Conservation (phyloP, 768 basidiomycete species). For the Lactarius sanguifluus region DNA sequence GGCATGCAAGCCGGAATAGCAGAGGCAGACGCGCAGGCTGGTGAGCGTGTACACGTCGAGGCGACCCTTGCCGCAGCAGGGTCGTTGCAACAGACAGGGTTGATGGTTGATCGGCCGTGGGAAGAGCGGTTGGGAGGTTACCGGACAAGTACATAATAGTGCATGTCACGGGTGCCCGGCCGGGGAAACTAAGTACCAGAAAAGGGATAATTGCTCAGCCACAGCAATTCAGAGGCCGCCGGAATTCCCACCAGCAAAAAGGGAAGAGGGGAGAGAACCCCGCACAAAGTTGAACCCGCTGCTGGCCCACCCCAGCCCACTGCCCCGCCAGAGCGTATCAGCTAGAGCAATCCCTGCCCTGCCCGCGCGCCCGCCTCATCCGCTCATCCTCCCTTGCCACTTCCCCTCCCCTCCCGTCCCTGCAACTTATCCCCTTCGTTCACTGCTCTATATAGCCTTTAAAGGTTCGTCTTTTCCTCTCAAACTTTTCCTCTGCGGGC, state of each 20-base stretch:
- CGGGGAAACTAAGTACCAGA: neutral
- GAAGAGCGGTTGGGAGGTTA: no score
- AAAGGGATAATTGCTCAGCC: slow-evolving; percentile 14
- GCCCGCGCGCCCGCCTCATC: slow-evolving; percentile 25
- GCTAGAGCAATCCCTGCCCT: slow-evolving; percentile 13
- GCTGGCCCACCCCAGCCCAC: slow-evolving; percentile 21
- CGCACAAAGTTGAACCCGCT: slow-evolving; percentile 23
- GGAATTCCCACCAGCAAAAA: slow-evolving; percentile 24
- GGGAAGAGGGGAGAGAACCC: neutral
- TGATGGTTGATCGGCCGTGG: no score
- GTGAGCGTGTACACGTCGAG: no score
- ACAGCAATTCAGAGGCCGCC: slow-evolving; percentile 15
- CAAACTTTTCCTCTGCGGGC: neutral
- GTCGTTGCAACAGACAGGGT: no score
- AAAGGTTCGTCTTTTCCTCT: slow-evolving; percentile 20
- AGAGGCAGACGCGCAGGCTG: no score
- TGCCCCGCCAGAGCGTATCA: slow-evolving; percentile 11
- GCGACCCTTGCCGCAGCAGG: no score
- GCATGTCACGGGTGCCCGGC: neutral
- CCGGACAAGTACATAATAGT: neutral
- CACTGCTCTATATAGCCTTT: neutral
- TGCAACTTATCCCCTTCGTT: slow-evolving; percentile 10
- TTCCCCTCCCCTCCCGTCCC: slow-evolving; percentile 18
- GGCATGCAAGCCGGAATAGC: slow-evolving; percentile 58
- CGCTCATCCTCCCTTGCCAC: slow-evolving; percentile 14